Evolutionary conservation across 768 basidiomycete genomes (phyloP).

Genomic region (Tricholoma saponaceum): DNA sequence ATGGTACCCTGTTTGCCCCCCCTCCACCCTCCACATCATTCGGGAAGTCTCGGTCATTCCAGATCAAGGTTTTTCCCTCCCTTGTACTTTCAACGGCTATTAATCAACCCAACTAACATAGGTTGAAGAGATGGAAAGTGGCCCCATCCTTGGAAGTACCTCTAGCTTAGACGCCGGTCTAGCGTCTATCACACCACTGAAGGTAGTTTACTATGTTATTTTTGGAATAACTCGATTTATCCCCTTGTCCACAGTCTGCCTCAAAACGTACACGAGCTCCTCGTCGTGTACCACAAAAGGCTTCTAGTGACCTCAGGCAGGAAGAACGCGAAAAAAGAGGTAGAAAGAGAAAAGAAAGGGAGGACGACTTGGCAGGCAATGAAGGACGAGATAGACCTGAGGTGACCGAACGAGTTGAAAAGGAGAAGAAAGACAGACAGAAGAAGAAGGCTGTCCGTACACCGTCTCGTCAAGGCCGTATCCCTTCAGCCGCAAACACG

Average conservation of each 20-base stretch:
- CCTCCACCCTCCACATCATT: constrained; percentile 12
- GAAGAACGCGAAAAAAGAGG: constrained; percentile 34
- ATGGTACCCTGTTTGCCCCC: constrained; percentile 16
- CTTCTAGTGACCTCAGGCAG: constrained; percentile 11
- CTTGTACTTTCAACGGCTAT: not conserved
- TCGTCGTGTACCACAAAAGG: constrained; percentile 27
- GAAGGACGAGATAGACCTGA: constrained; percentile 17
- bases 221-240: not conserved
- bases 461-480: constrained; percentile 22
- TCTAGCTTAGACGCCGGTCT: constrained; percentile 8
- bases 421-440: constrained; percentile 20
- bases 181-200: constrained; percentile 8
- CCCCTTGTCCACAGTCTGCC: not conserved
- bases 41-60: constrained; percentile 22
- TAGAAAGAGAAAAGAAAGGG: constrained; percentile 40
- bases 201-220: constrained; percentile 7
- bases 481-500: constrained; percentile 9
- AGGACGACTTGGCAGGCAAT: constrained; percentile 26
- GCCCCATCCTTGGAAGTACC: constrained; percentile 5
- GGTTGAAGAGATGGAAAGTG: constrained; percentile 34
- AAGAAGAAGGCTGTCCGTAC: constrained; percentile 26
- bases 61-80: constrained; percentile 28
- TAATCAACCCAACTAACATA: constrained; percentile 6
- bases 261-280: constrained; percentile 16
- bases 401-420: constrained; percentile 19